Conservation (phyloP, 768 basidiomycete species). For the Russula emetica region DNA sequence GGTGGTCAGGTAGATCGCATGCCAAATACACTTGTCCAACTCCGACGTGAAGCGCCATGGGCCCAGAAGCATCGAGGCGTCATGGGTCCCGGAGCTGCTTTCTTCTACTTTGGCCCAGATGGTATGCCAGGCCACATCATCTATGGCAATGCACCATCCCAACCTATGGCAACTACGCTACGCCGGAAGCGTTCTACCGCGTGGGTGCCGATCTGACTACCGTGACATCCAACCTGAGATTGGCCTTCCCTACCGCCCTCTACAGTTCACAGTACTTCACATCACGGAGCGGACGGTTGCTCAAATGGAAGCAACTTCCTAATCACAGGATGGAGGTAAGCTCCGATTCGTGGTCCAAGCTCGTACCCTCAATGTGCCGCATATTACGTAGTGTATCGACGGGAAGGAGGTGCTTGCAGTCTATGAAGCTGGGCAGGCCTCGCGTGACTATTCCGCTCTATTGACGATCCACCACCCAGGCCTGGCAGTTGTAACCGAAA, state of each 20-base stretch:
- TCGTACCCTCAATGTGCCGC: conserved; percentile 9
- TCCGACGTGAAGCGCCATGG: conserved; percentile 65
- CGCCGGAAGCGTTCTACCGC: conserved; percentile 57
- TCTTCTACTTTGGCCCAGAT: conserved; percentile 69
- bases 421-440: conserved; percentile 61
- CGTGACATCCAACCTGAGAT: not conserved
- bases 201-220: conserved; percentile 44
- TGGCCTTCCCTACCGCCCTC: conserved; percentile 4
- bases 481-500: conserved; percentile 65
- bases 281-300: conserved; percentile 61
- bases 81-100: conserved; percentile 78
- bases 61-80: conserved; percentile 60
- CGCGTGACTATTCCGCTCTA: conserved; percentile 54
- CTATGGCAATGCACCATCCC: conserved; percentile 59
- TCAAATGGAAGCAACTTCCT: conserved; percentile 65
- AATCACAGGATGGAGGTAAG: conserved; percentile 66
- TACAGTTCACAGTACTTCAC: conserved; percentile 70
- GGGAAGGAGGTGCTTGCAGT: conserved; percentile 53
- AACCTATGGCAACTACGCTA: conserved; percentile 54
- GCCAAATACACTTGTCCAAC: conserved; percentile 59
- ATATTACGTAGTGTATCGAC: conserved; percentile 48
- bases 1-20: conserved; percentile 46
- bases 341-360: not conserved
- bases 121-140: conserved; percentile 57
- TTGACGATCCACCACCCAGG: conserved; percentile 56